phyloP scores from a whole-genome alignment of 345 rosid genomes.

The Citrus mangshanensis region DNA sequence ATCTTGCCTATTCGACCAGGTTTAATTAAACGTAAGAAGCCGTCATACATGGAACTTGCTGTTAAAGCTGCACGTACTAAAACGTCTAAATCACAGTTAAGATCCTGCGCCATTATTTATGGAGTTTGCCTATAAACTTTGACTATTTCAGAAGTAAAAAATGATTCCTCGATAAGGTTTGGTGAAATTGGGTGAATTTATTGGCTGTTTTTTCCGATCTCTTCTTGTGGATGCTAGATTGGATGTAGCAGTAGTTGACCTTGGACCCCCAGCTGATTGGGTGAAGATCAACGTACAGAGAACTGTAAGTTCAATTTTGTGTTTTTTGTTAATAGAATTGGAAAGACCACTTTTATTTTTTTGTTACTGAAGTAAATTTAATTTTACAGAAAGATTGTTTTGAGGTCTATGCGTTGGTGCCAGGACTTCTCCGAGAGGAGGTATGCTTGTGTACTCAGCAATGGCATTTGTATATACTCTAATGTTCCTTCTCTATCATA shows the following conservation, averaged over 20 bases:
- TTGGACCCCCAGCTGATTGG: conserved; percentile 75
- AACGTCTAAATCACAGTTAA: conserved; percentile 63
- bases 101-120: conserved; percentile 15
- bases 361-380: background rate
- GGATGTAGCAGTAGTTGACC: conserved; percentile 48
- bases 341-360: conserved; percentile 1
- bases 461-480: background rate
- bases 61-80: conserved; percentile 47
- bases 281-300: conserved; percentile 69
- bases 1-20: conserved; percentile 38
- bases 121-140: conserved; percentile 1
- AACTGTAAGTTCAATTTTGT: conserved; percentile 40
- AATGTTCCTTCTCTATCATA: background rate
- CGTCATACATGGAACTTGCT: conserved; percentile 39
- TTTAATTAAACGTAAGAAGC: conserved; percentile 76
- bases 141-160: background rate
- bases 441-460: conserved; percentile 22
- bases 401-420: conserved; percentile 73
- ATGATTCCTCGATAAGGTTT: background rate
- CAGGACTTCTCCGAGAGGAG: conserved; percentile 76
- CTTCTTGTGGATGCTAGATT: conserved; percentile 31
- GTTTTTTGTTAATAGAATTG: background rate
- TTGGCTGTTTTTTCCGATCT: background rate
- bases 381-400: conserved; percentile 54
- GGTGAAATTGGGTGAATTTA: background rate